phyloP scores from a whole-genome alignment of 805 yeast species.

The Barnettozyma siamensis region DNA sequence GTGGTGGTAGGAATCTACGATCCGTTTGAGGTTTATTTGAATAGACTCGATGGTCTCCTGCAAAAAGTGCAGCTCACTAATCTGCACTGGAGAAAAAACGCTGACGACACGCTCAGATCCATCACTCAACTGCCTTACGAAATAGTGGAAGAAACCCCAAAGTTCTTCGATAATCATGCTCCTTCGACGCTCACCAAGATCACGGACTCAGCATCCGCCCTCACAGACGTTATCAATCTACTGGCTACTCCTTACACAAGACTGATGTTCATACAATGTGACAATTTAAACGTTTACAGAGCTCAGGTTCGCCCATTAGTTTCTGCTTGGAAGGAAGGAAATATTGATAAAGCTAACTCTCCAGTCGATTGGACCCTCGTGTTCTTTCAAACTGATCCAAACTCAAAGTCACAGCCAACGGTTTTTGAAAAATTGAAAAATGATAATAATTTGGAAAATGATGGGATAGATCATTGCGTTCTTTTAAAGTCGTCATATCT shows the following conservation, averaged over 20 bases:
- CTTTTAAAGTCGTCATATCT: conserved; percentile 27
- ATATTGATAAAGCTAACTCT: conserved; percentile 32
- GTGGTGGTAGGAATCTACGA: conserved; percentile 57
- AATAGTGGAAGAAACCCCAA: conserved; percentile 54
- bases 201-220: not conserved
- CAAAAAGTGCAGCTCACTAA: conserved; percentile 52
- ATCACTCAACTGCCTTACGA: conserved; percentile 52
- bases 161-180: conserved; percentile 15
- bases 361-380: conserved; percentile 61
- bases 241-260: conserved; percentile 46
- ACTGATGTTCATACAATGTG: conserved; percentile 62
- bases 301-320: conserved; percentile 76
- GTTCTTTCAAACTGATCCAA: conserved; percentile 35
- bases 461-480: conserved; percentile 30
- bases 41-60: no score
- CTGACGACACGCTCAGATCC: conserved; percentile 51
- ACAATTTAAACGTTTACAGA: conserved; percentile 68
- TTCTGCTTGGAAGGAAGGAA: conserved; percentile 65
- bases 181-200: conserved; percentile 1
- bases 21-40: conserved; percentile 57
- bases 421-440: conserved; percentile 47
- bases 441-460: conserved; percentile 37
- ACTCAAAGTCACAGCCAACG: conserved; percentile 40
- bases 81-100: conserved; percentile 59
- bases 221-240: conserved; percentile 9